Evolutionary conservation across 2,329 filamentous ascomycete genomes (phyloP), one percentile per base, ranked within the genome.

Genomic region (Fusarium ramigenum): DNA sequence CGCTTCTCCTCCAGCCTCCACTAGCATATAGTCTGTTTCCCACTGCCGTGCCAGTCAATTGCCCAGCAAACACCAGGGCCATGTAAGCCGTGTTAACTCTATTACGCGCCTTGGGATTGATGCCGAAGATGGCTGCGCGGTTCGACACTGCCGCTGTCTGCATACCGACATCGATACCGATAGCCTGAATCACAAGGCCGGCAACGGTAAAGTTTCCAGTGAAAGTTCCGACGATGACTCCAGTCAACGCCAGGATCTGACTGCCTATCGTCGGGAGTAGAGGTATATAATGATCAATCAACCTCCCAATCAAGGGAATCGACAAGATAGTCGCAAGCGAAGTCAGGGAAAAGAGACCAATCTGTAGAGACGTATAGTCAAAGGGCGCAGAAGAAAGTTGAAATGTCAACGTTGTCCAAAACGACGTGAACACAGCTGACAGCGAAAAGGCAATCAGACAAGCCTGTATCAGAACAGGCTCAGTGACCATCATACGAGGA

Each of bases 41-140:
- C 9, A 89, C 88, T 4, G 88, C 85, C 0, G 90, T 92, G 0
- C 93, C 93, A 4, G 91, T 91, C 52, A 96, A 75, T 83, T 96
- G 93, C 0, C 93, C 93, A 34, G 88, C 90, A 77, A 96, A 96
- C 0, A 89, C 90, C 12, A 87, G 86, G 0, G 95, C 87, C 93
- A 96, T 96, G 77, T 94, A 96, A 2, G 91, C 92, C 0, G 93
- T 95, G 78, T 96, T 96, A 30, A 96, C 88, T 7, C 93, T 83
- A 81, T 95, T 96, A 9, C 92, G 83, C 0, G 91, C 91, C 67
- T 89, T 91, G 0, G 93, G 90, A 60, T 92, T 91, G 28, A 96
- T 90, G 3, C 84, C 82, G 75, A 93, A 95, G 25, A 96, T 93
- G 8, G 89, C 87, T 1, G 87, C 86, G 0, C 93, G 84, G 75